phyloP scores from a whole-genome alignment of 768 basidiomycete genomes.

The Lactarius deliciosus region DNA sequence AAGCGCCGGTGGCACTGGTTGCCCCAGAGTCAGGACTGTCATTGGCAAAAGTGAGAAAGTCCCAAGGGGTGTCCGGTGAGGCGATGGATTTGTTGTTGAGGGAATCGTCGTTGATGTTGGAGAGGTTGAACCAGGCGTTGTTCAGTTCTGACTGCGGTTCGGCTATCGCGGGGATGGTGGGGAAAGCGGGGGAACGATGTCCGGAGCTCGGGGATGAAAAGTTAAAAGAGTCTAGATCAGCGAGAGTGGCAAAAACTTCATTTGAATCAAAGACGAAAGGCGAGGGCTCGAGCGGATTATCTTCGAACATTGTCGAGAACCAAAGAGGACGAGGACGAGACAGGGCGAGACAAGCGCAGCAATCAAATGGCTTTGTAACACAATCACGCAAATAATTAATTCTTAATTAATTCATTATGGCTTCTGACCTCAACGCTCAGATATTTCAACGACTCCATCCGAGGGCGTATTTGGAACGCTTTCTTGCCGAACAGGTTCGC shows the following conservation, averaged over 20 bases:
- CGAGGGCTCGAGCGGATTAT: slow-evolving; percentile 25
- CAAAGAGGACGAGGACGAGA: neutral
- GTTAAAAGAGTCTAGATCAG: slow-evolving; percentile 13
- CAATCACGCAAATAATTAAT: neutral
- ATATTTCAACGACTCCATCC: slow-evolving; percentile 91
- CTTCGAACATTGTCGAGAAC: slow-evolving; percentile 21
- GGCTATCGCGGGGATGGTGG: slow-evolving; percentile 1
- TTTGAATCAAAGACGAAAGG: slow-evolving; percentile 21
- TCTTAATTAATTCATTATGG: neutral
- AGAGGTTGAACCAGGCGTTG: slow-evolving; percentile 32
- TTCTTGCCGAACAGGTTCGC: slow-evolving; percentile 71
- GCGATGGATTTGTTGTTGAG: slow-evolving; percentile 32
- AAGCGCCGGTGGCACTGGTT: slow-evolving; percentile 24
- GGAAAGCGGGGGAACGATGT: slow-evolving; percentile 7
- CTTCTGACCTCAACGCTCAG: slow-evolving; percentile 31
- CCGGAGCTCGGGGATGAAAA: slow-evolving; percentile 9
- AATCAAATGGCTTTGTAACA: neutral
- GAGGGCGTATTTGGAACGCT: slow-evolving; percentile 81
- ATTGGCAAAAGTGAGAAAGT: slow-evolving; percentile 42
- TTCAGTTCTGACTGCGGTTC: slow-evolving; percentile 21
- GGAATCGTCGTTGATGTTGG: slow-evolving; percentile 35
- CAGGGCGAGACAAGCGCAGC: neutral
- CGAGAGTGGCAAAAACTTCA: slow-evolving; percentile 13
- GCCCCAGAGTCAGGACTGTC: slow-evolving; percentile 34
- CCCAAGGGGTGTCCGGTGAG: slow-evolving; percentile 35